phyloP scores from a whole-genome alignment of 805 yeast species.

The Geotrichum ghanense region DNA sequence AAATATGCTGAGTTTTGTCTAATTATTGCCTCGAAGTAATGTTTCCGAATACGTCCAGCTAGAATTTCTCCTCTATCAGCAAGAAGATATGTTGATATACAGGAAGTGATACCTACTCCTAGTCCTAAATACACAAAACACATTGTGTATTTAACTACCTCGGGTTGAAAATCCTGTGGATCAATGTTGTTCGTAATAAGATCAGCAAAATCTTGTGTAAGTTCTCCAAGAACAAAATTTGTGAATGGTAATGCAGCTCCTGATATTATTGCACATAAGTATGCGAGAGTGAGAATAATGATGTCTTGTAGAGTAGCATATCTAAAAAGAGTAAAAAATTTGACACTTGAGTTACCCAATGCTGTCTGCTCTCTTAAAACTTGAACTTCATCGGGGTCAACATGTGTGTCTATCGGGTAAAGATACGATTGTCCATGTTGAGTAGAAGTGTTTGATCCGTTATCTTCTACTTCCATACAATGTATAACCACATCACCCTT shows the following conservation, averaged over 20 bases:
- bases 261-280: conserved; percentile 17
- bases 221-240: conserved; percentile 10
- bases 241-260: conserved; percentile 7
- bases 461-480: conserved; percentile 1
- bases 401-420: not conserved
- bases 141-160: conserved; percentile 7
- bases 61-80: conserved; percentile 20
- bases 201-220: conserved; percentile 9
- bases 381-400: conserved; percentile 20
- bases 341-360: conserved; percentile 14
- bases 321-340: conserved; percentile 23
- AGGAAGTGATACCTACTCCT: conserved; percentile 11
- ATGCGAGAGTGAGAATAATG: conserved; percentile 21
- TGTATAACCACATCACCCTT: not conserved
- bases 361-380: conserved; percentile 25
- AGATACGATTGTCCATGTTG: not conserved
- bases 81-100: conserved; percentile 15
- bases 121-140: conserved; percentile 10
- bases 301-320: conserved; percentile 25
- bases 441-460: not conserved
- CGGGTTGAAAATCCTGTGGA: conserved; percentile 6
- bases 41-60: conserved; percentile 17
- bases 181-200: conserved; percentile 2
- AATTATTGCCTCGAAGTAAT: conserved; percentile 16
- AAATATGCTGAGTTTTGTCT: conserved; percentile 20